Conservation (phyloP, 768 basidiomycete species). For the Omphalotus guepiniiformis region DNA sequence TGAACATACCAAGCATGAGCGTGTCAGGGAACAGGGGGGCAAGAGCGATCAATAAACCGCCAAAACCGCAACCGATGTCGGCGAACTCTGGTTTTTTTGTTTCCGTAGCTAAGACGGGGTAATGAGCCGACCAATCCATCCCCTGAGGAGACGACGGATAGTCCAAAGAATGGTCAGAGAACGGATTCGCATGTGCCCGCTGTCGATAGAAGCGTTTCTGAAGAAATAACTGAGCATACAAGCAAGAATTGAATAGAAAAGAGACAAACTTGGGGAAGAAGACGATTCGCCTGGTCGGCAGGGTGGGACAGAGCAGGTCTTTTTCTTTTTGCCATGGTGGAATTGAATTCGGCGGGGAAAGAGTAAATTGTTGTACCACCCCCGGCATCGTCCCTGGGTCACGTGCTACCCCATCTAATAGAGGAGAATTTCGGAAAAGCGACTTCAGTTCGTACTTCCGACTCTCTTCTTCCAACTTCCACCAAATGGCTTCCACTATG, state of each 20-base stretch:
- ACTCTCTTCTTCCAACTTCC: conserved; percentile 17
- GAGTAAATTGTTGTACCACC: neutral
- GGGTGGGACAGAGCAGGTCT: conserved; percentile 16
- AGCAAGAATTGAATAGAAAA: neutral
- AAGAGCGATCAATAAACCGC: conserved; percentile 84
- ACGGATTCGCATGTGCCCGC: conserved; percentile 81
- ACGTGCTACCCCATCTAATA: neutral
- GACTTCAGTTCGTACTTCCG: neutral
- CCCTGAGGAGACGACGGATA: conserved; percentile 75
- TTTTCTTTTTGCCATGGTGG: conserved; percentile 32
- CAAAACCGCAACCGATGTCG: conserved; percentile 97
- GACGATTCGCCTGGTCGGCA: conserved; percentile 14
- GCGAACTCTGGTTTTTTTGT: conserved; percentile 85
- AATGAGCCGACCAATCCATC: conserved; percentile 83
- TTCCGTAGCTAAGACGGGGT: conserved; percentile 59
- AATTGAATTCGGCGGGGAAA: neutral
- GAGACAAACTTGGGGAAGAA: conserved; percentile 47
- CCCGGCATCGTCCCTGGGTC: no score
- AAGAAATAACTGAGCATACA: neutral
- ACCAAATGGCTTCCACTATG: conserved; percentile 17
- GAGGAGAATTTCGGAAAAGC: conserved; percentile 6
- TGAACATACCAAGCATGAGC: conserved; percentile 77
- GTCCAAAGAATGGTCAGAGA: conserved; percentile 82
- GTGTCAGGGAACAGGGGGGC: conserved; percentile 89
- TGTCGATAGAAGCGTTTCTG: conserved; percentile 85